Conservation (phyloP, 352 stramenopile species). For the Phytophthora kernoviae region DNA sequence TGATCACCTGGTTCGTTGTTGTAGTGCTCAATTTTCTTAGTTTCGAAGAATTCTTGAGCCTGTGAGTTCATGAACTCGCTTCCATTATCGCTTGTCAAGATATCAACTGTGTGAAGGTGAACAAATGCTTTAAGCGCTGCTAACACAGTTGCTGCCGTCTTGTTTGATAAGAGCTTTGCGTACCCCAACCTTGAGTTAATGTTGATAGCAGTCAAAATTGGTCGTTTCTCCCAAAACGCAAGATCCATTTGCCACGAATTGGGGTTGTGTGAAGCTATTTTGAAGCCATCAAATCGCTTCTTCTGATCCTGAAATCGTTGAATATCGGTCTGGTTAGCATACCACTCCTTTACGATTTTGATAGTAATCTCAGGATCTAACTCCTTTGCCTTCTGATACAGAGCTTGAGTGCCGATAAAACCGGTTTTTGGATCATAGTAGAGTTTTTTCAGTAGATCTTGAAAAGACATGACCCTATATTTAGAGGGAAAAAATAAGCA, state of each 20-base stretch:
- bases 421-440: conserved; percentile 32
- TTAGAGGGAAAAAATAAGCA: no score
- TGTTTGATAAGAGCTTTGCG: conserved; percentile 37
- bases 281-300: conserved; percentile 12
- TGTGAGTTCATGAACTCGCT: conserved; percentile 38
- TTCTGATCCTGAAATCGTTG: conserved; percentile 31
- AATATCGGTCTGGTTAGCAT: conserved; percentile 16
- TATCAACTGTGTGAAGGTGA: conserved; percentile 27
- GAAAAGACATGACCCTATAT: conserved; percentile 8
- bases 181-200: conserved; percentile 44
- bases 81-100: conserved; percentile 45
- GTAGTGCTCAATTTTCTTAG: conserved; percentile 40
- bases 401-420: conserved; percentile 15
- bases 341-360: conserved; percentile 17
- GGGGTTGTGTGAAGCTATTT: no score
- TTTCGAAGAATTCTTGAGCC: conserved; percentile 32
- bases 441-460: conserved; percentile 20
- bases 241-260: conserved; percentile 35
- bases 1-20: conserved; percentile 49
- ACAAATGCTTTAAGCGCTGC: conserved; percentile 29
- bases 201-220: conserved; percentile 36
- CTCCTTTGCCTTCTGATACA: conserved; percentile 10
- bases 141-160: conserved; percentile 29
- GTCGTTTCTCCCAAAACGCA: conserved; percentile 20
- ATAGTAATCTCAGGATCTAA: not conserved